These are phyloP conservation scores for Plasmodium malariae DNA, from an alignment of 169 alveolate species.

Conservation along the genomic window DNA sequence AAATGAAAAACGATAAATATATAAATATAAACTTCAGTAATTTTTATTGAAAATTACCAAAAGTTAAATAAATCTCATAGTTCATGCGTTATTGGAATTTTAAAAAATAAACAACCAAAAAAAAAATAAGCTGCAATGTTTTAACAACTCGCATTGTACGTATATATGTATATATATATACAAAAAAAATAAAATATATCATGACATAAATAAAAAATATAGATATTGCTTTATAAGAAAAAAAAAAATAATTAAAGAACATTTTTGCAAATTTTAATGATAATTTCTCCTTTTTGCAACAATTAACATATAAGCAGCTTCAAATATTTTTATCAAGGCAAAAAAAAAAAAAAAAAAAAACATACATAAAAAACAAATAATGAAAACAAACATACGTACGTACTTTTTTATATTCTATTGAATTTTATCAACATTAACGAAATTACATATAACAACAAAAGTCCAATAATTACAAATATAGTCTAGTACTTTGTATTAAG, in stretches of 20 bases:
- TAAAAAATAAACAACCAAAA: background rate
- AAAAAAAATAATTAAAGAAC: too few species aligned
- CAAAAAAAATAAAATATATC: too few species aligned
- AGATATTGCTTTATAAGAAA: background rate
- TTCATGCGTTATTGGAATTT: background rate
- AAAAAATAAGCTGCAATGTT: background rate
- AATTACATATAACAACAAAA: too few species aligned
- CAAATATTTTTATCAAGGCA: constrained; percentile 81
- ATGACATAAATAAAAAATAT: too few species aligned
- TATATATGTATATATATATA: too few species aligned
- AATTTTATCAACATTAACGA: background rate
- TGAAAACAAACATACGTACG: constrained; percentile 33
- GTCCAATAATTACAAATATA: background rate
- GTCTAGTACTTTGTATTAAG: background rate
- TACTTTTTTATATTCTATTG: background rate
- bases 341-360: constrained; percentile 84
- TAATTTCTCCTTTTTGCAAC: background rate
- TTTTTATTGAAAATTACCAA: too few species aligned
- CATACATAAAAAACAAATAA: constrained; percentile 85
- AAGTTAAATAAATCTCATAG: background rate
- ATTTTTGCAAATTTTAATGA: background rate
- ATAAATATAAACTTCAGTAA: too few species aligned
- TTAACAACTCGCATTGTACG: background rate
- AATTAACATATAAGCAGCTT: background rate
- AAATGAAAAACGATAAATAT: too few species aligned